Base-by-base conservation (phyloP, 768 basidiomycete species). In the Boletellus ananiceps region DNA sequence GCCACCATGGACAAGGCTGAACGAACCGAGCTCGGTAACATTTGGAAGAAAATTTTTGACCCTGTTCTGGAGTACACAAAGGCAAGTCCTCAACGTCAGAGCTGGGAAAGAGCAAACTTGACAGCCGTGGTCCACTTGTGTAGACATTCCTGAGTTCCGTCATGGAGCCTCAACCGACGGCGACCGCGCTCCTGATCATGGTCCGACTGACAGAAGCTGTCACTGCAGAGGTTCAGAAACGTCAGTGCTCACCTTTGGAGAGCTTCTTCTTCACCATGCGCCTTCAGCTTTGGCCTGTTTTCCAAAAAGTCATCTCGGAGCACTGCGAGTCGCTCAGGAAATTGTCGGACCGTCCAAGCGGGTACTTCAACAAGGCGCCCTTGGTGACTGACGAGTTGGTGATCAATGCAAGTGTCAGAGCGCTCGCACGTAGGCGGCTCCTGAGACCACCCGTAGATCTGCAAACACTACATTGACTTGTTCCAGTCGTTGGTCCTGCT, bases 41-140 rank as follows among this genome's bases (percentile, higher is more conserved):
- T 90, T 11, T 99, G 94, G 93, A 95, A 93, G 66, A 87, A 90
- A 61, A 80, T 96, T 35, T 82, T 96, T 69, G 94, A 95, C 55
- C 92, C 96, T 1, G 87, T 88, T 5, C 69, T 95, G 50, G 87
- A 90, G 47, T 96, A 95, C 63, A 82, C 81, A 55, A 81, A 88
- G 71, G 92, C 82, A 62, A 33, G 73, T 66, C 27, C 15, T 50
- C 5, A 19, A n/a, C 25, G 36, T 44, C 33, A 11, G 9, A 38
- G 15, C n/a, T 12, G 15, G 18, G 2, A 8, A 33, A 9, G 8
- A 5, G 9, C 15, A 19, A 40, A 43, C 11, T n/a, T 52, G 38
- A 51, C 31, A 9, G 8, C 15, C 5, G 2, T 35, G 31, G 15
- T 38, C 29, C 32, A 1, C 37, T 44, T 14, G 6, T 46, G 31